Evolutionary conservation across 306 rosid genomes (phyloP).

Genomic region (Oxytropis ochrocephala): DNA sequence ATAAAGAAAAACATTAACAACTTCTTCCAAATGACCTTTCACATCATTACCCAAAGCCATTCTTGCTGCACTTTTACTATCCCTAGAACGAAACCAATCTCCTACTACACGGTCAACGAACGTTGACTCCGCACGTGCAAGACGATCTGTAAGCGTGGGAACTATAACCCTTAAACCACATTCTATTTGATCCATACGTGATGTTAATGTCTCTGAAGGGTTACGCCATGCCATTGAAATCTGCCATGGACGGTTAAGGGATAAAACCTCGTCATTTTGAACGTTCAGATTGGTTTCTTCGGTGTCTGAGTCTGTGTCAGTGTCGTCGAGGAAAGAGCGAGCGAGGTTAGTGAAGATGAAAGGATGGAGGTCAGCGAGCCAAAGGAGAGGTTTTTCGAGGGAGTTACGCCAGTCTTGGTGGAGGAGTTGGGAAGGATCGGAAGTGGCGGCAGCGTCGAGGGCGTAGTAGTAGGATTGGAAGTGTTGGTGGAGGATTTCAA

Average conservation of each 20-base stretch:
- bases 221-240: conserved; percentile 47
- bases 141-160: conserved; percentile 33
- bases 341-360: conserved; percentile 65
- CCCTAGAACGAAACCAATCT: conserved; percentile 32
- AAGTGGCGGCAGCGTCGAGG: conserved; percentile 52
- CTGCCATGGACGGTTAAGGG: conserved; percentile 40
- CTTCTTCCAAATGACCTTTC: conserved; percentile 45
- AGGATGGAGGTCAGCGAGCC: conserved; percentile 73
- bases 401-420: conserved; percentile 57
- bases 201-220: conserved; percentile 21
- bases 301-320: background rate
- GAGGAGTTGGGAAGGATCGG: conserved; percentile 43
- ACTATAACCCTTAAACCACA: conserved; percentile 56
- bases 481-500: conserved; percentile 55
- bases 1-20: conserved; percentile 47
- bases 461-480: conserved; percentile 63
- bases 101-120: conserved; percentile 34
- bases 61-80: conserved; percentile 20
- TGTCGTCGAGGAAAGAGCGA: conserved; percentile 46
- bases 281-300: background rate
- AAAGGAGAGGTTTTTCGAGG: conserved; percentile 66
- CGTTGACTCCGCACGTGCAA: conserved; percentile 33
- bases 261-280: background rate
- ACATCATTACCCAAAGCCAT: conserved; percentile 29
- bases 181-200: conserved; percentile 49